These are phyloP conservation scores for Sporodiniella umbellata DNA, from an alignment of 371 early-diverging fungal genomes.

Conservation along the genomic window DNA sequence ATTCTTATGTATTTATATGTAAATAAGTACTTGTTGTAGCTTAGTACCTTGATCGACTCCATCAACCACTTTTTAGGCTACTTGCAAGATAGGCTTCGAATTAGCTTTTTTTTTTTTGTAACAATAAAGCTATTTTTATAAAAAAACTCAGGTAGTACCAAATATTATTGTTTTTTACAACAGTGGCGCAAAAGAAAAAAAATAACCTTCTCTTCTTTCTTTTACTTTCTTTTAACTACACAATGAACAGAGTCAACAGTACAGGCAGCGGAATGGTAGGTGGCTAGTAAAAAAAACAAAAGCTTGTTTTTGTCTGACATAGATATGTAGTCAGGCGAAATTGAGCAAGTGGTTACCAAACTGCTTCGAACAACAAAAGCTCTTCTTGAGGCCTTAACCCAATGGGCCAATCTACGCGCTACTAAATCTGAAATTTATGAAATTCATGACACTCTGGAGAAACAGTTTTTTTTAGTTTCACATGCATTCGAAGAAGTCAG, in stretches of 20 bases:
- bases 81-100: too few species aligned
- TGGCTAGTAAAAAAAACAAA: not conserved
- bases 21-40: too few species aligned
- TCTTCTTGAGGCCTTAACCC: slow-evolving; percentile 56
- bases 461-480: slow-evolving; percentile 54
- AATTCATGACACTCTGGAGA: slow-evolving; percentile 53
- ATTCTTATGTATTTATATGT: too few species aligned
- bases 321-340: slow-evolving; percentile 44
- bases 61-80: too few species aligned
- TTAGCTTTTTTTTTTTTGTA: not conserved
- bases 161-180: not conserved
- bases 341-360: slow-evolving; percentile 61
- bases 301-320: not conserved
- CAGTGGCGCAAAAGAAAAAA: slow-evolving; percentile 1
- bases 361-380: slow-evolving; percentile 58
- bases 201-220: slow-evolving; percentile 4
- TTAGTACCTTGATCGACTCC: too few species aligned
- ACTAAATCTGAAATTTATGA: slow-evolving; percentile 52
- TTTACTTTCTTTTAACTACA: not conserved
- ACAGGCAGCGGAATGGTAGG: slow-evolving; percentile 17
- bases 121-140: not conserved
- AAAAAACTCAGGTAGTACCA: not conserved
- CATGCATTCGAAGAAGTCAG: slow-evolving; percentile 55
- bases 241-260: slow-evolving; percentile 20
- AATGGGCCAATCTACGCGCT: slow-evolving; percentile 50